Percentiles rank a stretch among this genome's conserved stretches.
phyloP scores from a whole-genome alignment of 257 asterid genomes.

The Gynochthodes officinalis region DNA sequence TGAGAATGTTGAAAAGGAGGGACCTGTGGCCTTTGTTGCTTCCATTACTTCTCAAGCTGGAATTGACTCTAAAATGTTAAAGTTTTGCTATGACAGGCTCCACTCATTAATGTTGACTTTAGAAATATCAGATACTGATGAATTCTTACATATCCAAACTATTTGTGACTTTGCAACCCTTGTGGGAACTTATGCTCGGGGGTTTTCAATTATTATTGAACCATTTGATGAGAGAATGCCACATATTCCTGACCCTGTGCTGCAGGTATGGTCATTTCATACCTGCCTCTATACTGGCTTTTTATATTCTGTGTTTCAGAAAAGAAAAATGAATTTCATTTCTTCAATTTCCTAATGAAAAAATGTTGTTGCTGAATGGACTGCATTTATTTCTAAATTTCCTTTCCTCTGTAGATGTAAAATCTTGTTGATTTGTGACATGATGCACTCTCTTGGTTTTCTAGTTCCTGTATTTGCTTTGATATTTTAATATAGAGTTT shows the following conservation, averaged over 20 bases:
- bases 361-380: background rate
- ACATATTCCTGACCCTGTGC: conserved; percentile 94
- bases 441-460: too few relatives aligned
- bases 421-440: background rate
- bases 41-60: conserved; percentile 84
- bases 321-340: background rate
- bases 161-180: conserved; percentile 96
- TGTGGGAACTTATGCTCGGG: conserved; percentile 87
- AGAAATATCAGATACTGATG: conserved; percentile 96
- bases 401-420: background rate
- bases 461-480: background rate
- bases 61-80: conserved; percentile 90
- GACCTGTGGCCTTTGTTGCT: conserved; percentile 91
- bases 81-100: conserved; percentile 89
- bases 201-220: conserved; percentile 92
- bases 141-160: conserved; percentile 83
- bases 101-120: conserved; percentile 90
- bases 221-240: conserved; percentile 99
- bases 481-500: background rate
- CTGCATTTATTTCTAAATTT: background rate
- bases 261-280: conserved; percentile 55
- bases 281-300: background rate
- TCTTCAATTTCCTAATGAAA: background rate
- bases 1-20: conserved; percentile 95
- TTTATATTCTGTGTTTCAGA: background rate